Evolutionary conservation across 176 grass and related monocot species (phyloP), one percentile per base, ranked within the genome.

Genomic region (Aegilops tauschii): DNA sequence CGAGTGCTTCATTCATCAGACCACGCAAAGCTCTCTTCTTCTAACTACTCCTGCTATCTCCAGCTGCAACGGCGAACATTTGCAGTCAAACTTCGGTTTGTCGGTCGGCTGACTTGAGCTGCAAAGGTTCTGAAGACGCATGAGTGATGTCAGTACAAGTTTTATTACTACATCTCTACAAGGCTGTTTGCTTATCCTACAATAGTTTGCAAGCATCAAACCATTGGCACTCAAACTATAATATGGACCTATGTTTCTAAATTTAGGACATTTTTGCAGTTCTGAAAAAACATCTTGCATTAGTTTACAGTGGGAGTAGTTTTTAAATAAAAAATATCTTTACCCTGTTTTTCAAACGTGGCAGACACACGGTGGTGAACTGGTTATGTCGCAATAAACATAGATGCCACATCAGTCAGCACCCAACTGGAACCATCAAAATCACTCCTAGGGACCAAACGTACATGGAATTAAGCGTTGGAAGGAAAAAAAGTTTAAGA

Each of bases 21-120:
- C 13, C 5, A 1, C 69, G 63, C 61, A 77, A 74, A 80, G 47
- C 28, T 76, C 28, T 68, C 36, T 61, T 76, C 36, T 61, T 76
- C 47, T 54, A 76, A 70, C 16, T 64, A 76, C 17, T 28, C 12
- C 35, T 23, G 65, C 21, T 31, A 44, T 11, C 13, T 82, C 34
- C 34, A 58, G 74, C n/a, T 39, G 1, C 61, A 76, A 77, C 21
- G 77, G 16, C 28, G 62, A 0, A 39, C 31, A 50, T 79, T 52
- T 39, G 52, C 59, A 36, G 25, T n/a, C 44, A 10, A 59, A 16
- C 47, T 58, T 64, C 32, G 69, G 21, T 11, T 44, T 63, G 62
- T 70, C 28, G 42, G 62, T 64, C 28, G 81, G 36, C n/a, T 69
- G 68, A 68, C 69, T 76, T 69, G 68, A 65, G 40, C 71, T 28